Base-by-base conservation (phyloP, 2,329 filamentous ascomycete species). In the Sphaerulina populicola region DNA sequence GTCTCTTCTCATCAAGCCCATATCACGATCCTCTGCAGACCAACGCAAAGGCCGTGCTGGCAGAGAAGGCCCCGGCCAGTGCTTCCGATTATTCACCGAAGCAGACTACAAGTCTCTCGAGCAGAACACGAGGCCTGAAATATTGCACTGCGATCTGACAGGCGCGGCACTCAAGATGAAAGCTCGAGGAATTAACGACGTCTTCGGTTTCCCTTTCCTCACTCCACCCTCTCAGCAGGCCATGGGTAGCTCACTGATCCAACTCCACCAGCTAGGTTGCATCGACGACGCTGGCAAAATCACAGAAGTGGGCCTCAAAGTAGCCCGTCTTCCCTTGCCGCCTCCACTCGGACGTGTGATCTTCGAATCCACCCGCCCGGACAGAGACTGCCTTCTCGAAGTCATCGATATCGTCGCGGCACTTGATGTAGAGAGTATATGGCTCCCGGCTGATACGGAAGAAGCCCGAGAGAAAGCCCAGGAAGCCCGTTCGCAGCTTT, bases 111-210 rank as follows among this genome's bases (percentile, higher is more conserved):
- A 81, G 8, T 70, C 73, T 0, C 72, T 96, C 6, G 78, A 85
- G 40, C 80, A 87, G 51, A 78, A 84, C 0, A 90, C 90, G 43
- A 78, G 83, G 0, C 91, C 93, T 0, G 93, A 98, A 66, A 96
- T 98, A 9, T 71, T 96, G 9, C 81, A 93, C 15, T 94, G 88
- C 63, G 91, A 98, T 66, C 78, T 97, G 5, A 80, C 89, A 15
- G 85, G 88, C 31, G 86, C 91, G 0, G 77, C 96, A 1, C 73
- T 98, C 8, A 94, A 87, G 0, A 94, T 98, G 85, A 96, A 95
- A 68, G 89, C 91, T 0, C 80, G 89, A 48, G 89, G 90, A 0
- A 83, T 97, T 10, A 77, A 86, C 23, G 85, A 97, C 63, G 79
- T 95, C 2, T 73, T 89, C 15, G 74, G 77, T 0, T 98, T 98